Conservation (phyloP, 495 filamentous ascomycete genomes). For the Aspergillus panamensis region DNA sequence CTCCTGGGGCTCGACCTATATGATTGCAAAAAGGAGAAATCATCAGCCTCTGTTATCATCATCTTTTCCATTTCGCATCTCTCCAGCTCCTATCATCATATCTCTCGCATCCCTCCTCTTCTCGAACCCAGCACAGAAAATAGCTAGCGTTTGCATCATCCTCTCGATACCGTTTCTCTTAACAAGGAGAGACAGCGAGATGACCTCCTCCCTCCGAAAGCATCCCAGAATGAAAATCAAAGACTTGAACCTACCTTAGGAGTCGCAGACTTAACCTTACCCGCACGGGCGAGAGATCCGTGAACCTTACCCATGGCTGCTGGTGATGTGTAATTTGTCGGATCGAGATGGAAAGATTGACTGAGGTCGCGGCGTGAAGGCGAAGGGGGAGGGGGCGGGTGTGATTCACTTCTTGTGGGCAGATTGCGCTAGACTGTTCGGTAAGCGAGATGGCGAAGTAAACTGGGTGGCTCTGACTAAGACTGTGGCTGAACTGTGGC, state of each 20-base stretch:
- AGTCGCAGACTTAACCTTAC: slow-evolving; percentile 92
- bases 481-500: neutral
- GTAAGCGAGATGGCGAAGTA: slow-evolving; percentile 21
- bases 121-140: neutral
- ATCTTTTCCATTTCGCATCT: neutral
- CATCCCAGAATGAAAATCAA: neutral
- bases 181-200: neutral
- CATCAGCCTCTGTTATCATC: slow-evolving; percentile 10
- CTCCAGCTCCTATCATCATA: too few species aligned
- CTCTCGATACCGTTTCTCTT: neutral
- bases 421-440: slow-evolving; percentile 17
- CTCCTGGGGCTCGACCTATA: slow-evolving; percentile 44
- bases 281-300: slow-evolving; percentile 80
- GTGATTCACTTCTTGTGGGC: slow-evolving; percentile 23
- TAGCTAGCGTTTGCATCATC: neutral
- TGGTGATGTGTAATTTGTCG: slow-evolving; percentile 25
- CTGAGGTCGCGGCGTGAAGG: slow-evolving; percentile 14
- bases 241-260: slow-evolving; percentile 63
- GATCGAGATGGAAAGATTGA: slow-evolving; percentile 25
- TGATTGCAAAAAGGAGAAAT: slow-evolving; percentile 12
- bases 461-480: neutral
- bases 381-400: slow-evolving; percentile 7
- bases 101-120: neutral
- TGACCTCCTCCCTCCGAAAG: neutral
- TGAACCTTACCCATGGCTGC: slow-evolving; percentile 35